These are phyloP conservation scores for Lachnellula occidentalis DNA, from an alignment of 2,329 filamentous ascomycete species.

Conservation along the genomic window DNA sequence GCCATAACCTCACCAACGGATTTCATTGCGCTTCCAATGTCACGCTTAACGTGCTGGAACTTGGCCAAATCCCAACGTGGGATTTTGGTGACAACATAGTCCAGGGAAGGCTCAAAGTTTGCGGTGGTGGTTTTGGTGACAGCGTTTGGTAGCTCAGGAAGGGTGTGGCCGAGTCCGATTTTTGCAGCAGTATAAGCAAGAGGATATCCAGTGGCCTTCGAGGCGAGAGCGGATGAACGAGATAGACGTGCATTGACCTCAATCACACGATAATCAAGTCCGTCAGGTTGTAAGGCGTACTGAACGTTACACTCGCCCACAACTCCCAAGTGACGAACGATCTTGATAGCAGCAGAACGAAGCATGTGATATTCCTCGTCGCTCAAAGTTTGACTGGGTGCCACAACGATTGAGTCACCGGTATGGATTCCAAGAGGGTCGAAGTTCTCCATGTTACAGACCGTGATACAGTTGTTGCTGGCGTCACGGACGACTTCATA, in stretches of 20 bases:
- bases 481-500: slow-evolving; percentile 98
- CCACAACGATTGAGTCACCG: slow-evolving; percentile 97
- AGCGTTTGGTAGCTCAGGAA: slow-evolving; percentile 93
- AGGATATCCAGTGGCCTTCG: slow-evolving; percentile 96
- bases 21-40: slow-evolving; percentile 98
- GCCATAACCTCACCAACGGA: slow-evolving; percentile 99
- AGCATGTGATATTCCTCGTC: slow-evolving; percentile 99
- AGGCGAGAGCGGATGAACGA: slow-evolving; percentile 91
- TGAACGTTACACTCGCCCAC: slow-evolving; percentile 99
- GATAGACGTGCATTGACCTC: slow-evolving; percentile 99
- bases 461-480: slow-evolving; percentile 97
- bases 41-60: slow-evolving; percentile 97
- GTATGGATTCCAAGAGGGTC: slow-evolving; percentile 97
- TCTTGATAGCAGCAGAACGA: slow-evolving; percentile 94
- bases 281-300: slow-evolving; percentile 93
- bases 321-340: slow-evolving; percentile 92
- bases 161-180: slow-evolving; percentile 91
- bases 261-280: slow-evolving; percentile 96
- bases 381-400: slow-evolving; percentile 91
- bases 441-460: slow-evolving; percentile 99
- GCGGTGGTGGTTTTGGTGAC: slow-evolving; percentile 98
- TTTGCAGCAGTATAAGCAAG: slow-evolving; percentile 97
- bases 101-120: slow-evolving; percentile 95
- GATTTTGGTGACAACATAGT: slow-evolving; percentile 98
- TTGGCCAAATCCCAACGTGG: slow-evolving; percentile 97